Evolutionary conservation across 768 basidiomycete species (phyloP), one percentile per base, ranked within the genome.

Genomic region (Amanita polypyramis): DNA sequence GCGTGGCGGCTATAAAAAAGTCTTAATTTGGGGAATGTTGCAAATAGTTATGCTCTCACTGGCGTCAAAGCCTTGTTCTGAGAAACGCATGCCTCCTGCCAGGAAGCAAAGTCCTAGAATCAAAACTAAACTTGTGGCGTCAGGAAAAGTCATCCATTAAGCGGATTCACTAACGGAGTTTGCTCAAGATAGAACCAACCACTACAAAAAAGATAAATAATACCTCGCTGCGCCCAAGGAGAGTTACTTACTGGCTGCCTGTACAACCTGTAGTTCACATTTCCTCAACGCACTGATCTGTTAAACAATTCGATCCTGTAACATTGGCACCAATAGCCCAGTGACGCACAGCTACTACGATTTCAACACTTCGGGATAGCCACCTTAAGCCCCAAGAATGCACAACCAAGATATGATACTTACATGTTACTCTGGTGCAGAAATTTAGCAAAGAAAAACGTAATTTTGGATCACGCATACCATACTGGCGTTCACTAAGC

Each of bases 21-120:
- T 43, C 29, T 32, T 2, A 20, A 1, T 40, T 12, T 20, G 29
- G 23, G n/a, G 3, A 42, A 9, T 5, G 12, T 19, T 4, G 17
- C 30, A 0, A 51, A 7, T 45, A 41, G 2, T 30, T 17, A 11
- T 7, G 10, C 23, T 38, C 79, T 46, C 56, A 88, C 86, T 80
- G 2, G 71, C 60, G 52, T 85, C 80, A 52, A 88, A 88, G 1
- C 76, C 82, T 61, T 90, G 88, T 57, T 90, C 85, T 2, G 82
- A 79, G 54, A 82, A 90, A 11, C 76, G 73, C 52, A 80, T 57
- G 0, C 87, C 87, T 11, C 88, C 87, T 0, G 86, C 88, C 52
- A 91, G 84, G 64, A 90, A 87, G 55, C 85, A 87, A 62, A 91
- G 77, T 14, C 89, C 89, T 9, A 91, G 74, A 14, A 92, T 87